A percentile compares a stretch with the other conserved stretches of the same genome.
These are phyloP conservation scores for Ephemerocybe angulata DNA, from an alignment of 768 basidiomycete species.

Conservation along the genomic window DNA sequence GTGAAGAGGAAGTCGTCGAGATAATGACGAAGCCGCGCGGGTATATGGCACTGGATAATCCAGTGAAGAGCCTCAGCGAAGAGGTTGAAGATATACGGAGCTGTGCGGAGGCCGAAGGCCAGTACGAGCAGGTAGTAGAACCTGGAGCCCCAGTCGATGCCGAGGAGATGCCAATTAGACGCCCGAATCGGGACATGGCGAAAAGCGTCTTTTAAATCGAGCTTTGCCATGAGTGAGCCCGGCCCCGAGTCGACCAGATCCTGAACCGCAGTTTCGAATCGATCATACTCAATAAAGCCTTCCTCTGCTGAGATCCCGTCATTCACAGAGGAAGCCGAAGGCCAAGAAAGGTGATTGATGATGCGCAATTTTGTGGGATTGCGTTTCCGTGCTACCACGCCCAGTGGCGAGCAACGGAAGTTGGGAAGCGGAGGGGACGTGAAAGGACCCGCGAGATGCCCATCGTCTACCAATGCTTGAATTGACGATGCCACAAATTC, in stretches of 20 bases:
- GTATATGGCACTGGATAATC: slow-evolving; percentile 34
- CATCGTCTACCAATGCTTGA: background rate
- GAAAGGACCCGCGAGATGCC: slow-evolving; percentile 21
- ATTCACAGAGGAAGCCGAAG: slow-evolving; percentile 23
- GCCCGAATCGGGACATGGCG: slow-evolving; percentile 30
- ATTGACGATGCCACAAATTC: no score
- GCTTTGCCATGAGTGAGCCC: slow-evolving; percentile 29
- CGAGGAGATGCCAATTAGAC: slow-evolving; percentile 29
- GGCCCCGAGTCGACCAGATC: slow-evolving; percentile 22
- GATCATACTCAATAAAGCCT: slow-evolving; percentile 27
- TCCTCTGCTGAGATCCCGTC: slow-evolving; percentile 28
- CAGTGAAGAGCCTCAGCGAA: slow-evolving; percentile 39
- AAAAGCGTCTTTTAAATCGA: slow-evolving; percentile 36
- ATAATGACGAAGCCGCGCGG: slow-evolving; percentile 27
- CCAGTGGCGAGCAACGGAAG: slow-evolving; percentile 23
- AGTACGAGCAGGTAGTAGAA: slow-evolving; percentile 30
- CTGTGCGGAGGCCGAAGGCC: slow-evolving; percentile 28
- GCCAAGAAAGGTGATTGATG: slow-evolving; percentile 31
- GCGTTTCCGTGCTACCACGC: slow-evolving; percentile 19
- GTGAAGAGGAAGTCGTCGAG: slow-evolving; percentile 33
- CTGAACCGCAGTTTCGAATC: slow-evolving; percentile 20
- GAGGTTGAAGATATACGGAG: slow-evolving; percentile 39
- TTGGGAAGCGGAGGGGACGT: slow-evolving; percentile 11
- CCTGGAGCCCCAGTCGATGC: slow-evolving; percentile 26
- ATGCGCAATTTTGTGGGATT: slow-evolving; percentile 19